Conservation (phyloP, 2,329 filamentous ascomycete genomes). For the Nemania sp. region DNA sequence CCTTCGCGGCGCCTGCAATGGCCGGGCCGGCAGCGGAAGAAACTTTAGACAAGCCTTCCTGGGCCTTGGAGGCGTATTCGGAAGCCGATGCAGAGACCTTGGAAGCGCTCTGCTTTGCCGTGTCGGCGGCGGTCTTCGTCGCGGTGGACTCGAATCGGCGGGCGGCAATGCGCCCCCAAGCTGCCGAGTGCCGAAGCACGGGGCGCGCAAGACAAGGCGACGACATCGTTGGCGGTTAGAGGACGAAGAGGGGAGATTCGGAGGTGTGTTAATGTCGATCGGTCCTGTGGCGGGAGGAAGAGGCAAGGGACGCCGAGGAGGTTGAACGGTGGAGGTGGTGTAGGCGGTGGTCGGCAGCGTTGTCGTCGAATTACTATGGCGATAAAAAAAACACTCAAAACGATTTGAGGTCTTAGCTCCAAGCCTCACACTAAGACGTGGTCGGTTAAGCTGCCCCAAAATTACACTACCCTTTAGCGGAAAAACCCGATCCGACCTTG, state of each 20-base stretch:
- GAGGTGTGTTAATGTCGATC: conserved; percentile 12
- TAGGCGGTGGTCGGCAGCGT: conserved; percentile 11
- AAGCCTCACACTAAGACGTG: conserved; percentile 8
- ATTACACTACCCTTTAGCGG: conserved; percentile 30
- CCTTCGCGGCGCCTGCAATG: conserved; percentile 71
- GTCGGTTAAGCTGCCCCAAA: conserved; percentile 34
- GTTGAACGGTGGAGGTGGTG: not conserved
- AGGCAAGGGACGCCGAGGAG: conserved; percentile 8
- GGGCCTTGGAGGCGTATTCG: conserved; percentile 65
- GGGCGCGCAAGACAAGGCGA: conserved; percentile 38
- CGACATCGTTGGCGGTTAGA: conserved; percentile 36
- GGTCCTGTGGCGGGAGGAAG: conserved; percentile 25
- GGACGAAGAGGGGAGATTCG: conserved; percentile 8
- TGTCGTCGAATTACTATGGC: conserved; percentile 20
- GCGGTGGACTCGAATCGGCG: conserved; percentile 65
- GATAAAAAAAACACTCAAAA: conserved; percentile 52
- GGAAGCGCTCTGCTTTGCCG: conserved; percentile 41
- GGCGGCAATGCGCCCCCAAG: conserved; percentile 49
- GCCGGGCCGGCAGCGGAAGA: conserved; percentile 78
- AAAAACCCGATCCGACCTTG: conserved; percentile 39
- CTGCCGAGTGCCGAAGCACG: conserved; percentile 40
- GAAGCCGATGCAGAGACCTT: conserved; percentile 49
- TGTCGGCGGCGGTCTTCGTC: conserved; percentile 38
- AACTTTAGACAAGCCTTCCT: conserved; percentile 81
- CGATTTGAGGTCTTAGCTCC: conserved; percentile 12